Conservation (phyloP, 352 stramenopile species). For the Phytophthora lateralis region DNA sequence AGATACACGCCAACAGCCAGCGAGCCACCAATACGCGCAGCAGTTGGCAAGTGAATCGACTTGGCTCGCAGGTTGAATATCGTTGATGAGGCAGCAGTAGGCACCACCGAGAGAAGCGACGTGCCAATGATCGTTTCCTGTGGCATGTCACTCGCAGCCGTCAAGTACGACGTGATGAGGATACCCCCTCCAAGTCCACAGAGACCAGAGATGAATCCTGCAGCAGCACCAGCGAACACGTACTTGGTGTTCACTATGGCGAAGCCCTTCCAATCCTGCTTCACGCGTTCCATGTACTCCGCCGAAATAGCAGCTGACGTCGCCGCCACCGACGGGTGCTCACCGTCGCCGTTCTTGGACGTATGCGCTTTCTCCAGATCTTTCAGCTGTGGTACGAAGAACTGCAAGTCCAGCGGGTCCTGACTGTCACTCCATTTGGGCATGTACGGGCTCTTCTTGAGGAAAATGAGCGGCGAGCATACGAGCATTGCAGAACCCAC, state of each 20-base stretch:
- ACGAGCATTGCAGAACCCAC: constrained; percentile 81
- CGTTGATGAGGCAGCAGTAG: constrained; percentile 78
- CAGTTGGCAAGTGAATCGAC: constrained; percentile 79
- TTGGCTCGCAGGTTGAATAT: constrained; percentile 83
- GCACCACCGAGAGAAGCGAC: constrained; percentile 83
- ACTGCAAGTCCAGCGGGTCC: constrained; percentile 78
- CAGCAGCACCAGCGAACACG: constrained; percentile 65
- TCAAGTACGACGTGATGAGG: constrained; percentile 88
- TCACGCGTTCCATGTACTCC: constrained; percentile 54
- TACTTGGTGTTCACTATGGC: constrained; percentile 77
- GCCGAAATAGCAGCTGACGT: constrained; percentile 26
- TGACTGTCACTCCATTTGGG: constrained; percentile 67
- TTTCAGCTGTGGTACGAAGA: constrained; percentile 57
- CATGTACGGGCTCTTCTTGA: constrained; percentile 83
- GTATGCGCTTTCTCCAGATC: constrained; percentile 26
- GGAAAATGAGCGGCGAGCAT: constrained; percentile 79
- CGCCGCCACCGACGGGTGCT: constrained; percentile 19
- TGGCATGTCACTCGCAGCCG: constrained; percentile 85
- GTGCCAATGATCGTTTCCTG: constrained; percentile 86
- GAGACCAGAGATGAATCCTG: constrained; percentile 85
- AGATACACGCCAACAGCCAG: constrained; percentile 68
- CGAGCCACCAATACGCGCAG: constrained; percentile 64
- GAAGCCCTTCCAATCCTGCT: constrained; percentile 51
- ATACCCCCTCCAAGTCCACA: constrained; percentile 85
- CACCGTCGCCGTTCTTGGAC: constrained; percentile 5